Base-by-base conservation (phyloP, 768 basidiomycete genomes). In the Agrocybe praecox region DNA sequence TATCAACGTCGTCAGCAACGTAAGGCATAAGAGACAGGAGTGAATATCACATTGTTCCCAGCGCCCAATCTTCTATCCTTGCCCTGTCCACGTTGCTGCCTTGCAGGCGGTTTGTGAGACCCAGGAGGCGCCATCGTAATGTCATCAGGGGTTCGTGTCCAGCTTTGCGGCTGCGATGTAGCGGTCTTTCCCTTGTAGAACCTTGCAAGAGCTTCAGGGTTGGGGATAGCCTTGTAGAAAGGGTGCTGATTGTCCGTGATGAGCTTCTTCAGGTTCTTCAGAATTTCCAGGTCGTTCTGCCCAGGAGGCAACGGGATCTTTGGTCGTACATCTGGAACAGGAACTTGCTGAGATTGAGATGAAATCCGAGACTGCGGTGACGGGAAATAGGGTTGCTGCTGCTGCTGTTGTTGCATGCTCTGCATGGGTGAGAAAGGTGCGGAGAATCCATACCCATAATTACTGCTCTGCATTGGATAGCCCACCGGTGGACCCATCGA, bases 241-340 rank as follows among this genome's bases (percentile, higher is more conserved):
- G 88, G 83, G 69, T 92, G 90, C 65, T 92, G 89, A 49, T 82
- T 83, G 29, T 76, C 79, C 65, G 85, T 87, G 71, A 92, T 92
- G 53, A 81, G 74, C 21, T 83, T 74, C 69, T 92, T 92, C 69
- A 92, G 84, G 54, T 84, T 84, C 72, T 91, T 84, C 57, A 92
- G 80, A 29, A 86, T 79, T 67, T 90, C 87, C 59, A 92, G 80
- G 72, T 91, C 90, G 66, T 76, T 80, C 63, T 83, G 77, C 8
- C 86, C 88, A 19, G 81, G 77, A 2, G 83, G 80, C 0, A 80
- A 65, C 51, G 51, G 47, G 40, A 65, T 53, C 58, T 58, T 60
- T 64, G 64, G 23, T 17, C 48, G 57, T 15, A 55, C 19, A 21
- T 59, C 57, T 56, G 55, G 52, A 49, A 53, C 58, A 64, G 62